Base-by-base conservation (phyloP, 164 flowering plant genomes). In the Annona squamosa region DNA sequence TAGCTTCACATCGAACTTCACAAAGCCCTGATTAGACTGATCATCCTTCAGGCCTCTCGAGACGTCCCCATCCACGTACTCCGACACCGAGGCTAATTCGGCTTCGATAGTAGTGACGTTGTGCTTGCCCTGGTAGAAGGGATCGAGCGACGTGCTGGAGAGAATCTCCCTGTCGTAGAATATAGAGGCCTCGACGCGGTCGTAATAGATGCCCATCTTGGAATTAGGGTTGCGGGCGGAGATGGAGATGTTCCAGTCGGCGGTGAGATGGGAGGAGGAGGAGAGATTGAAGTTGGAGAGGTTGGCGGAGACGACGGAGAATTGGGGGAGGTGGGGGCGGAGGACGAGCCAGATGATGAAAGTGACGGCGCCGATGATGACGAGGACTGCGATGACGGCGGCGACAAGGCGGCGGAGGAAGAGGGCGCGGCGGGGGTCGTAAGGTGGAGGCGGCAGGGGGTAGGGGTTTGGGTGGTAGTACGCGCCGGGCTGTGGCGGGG, bases 241-340 rank as follows among this genome's bases (percentile, higher is more conserved):
- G 67, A 88, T 17, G 41, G 48, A 63, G 10, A 79, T 46, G 1
- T 82, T 80, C 85, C 88, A 90, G 19, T 68, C 71, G 63, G 70
- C 88, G 1, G 82, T 63, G 56, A 88, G 43, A 3, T 80, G 76
- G 64, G 81, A 48, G 2, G 79, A 43, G 7, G 81, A 72, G 7
- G 81, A 72, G 73, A 81, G 3, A 41, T 78, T 85, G 77, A 89
- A 79, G 57, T 78, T 71, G 48, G 92, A 67, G 66, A 91, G 73
- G 0, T 86, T 56, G 52, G 81, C 79, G 2, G 91, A 84, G 37
- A 78, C 79, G 74, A 93, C 77, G 0, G 79, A 78, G 82, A 91
- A 82, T 17, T 78, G 79, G 12, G 97, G 98, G 70, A 87, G 68
- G 13, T 74, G 83, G 9, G 98, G 98, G 13, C 93, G 91, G 76